Conservation (phyloP, 257 asterid genomes). For the Plantago ovata region DNA sequence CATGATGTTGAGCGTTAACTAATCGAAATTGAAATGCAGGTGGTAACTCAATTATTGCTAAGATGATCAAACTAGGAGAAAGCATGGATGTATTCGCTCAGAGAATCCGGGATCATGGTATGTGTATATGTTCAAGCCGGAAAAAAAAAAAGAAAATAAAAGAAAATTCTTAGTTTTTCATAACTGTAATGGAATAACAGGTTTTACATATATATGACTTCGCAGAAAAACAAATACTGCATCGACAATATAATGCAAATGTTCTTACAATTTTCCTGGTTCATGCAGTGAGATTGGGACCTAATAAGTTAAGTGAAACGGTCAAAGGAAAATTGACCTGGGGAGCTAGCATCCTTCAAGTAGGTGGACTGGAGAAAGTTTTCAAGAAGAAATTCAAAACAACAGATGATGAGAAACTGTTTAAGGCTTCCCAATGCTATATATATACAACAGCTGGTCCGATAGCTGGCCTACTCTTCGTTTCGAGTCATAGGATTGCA, state of each 20-base stretch:
- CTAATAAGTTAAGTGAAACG: constrained; percentile 29
- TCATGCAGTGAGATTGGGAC: constrained; percentile 34
- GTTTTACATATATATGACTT: not conserved
- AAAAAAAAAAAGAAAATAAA: too few relatives aligned
- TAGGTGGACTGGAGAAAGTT: constrained; percentile 36
- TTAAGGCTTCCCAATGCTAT: constrained; percentile 37
- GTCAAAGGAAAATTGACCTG: constrained; percentile 38
- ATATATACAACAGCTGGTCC: constrained; percentile 42
- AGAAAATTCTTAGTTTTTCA: too few relatives aligned
- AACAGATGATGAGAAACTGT: constrained; percentile 30
- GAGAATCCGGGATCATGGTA: constrained; percentile 32
- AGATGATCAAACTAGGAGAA: constrained; percentile 35
- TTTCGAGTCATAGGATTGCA: constrained; percentile 31
- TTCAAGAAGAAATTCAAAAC: constrained; percentile 33
- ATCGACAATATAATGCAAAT: not conserved
- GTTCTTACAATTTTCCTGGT: not conserved
- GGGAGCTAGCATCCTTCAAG: constrained; percentile 33
- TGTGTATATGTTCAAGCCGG: too few relatives aligned
- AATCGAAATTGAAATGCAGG: constrained; percentile 31
- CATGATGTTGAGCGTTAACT: not conserved
- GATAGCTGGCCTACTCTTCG: constrained; percentile 34
- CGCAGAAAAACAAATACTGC: too few relatives aligned
- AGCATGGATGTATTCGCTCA: constrained; percentile 27
- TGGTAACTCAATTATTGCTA: constrained; percentile 32
- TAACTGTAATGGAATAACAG: too few relatives aligned